Conservation (phyloP, 1,139 yeast species). For the Candida mesenterica region DNA sequence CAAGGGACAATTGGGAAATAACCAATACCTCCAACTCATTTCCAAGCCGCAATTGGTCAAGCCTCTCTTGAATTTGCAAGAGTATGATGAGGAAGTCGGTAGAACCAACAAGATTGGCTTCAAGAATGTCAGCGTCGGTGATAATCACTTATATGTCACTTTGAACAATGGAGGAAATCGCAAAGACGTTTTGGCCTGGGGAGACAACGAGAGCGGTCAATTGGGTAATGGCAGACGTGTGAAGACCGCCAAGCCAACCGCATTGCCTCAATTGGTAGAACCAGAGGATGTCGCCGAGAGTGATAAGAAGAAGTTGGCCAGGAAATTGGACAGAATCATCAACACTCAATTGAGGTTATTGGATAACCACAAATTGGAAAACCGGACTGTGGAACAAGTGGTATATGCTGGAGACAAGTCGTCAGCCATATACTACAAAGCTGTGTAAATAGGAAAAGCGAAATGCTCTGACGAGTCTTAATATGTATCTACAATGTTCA, state of each 20-base stretch:
- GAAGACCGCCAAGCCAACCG: slow-evolving; percentile 56
- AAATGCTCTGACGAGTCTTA: neutral
- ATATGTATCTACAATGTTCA: slow-evolving; percentile 8
- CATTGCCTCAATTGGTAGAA: slow-evolving; percentile 56
- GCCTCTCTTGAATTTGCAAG: slow-evolving; percentile 44
- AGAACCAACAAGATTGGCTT: slow-evolving; percentile 45
- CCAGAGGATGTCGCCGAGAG: slow-evolving; percentile 38
- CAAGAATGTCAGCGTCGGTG: slow-evolving; percentile 57
- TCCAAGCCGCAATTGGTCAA: slow-evolving; percentile 63
- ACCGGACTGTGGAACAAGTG: slow-evolving; percentile 46
- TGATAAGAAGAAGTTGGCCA: slow-evolving; percentile 23
- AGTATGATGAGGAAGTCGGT: slow-evolving; percentile 36
- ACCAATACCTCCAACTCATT: slow-evolving; percentile 71
- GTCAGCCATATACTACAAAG: slow-evolving; percentile 61
- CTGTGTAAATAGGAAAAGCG: slow-evolving; percentile 10
- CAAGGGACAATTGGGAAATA: slow-evolving; percentile 85
- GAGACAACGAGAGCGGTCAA: slow-evolving; percentile 80
- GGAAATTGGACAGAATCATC: slow-evolving; percentile 33
- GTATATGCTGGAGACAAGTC: slow-evolving; percentile 61
- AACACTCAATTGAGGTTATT: slow-evolving; percentile 47
- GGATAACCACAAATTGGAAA: slow-evolving; percentile 23
- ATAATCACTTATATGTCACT: slow-evolving; percentile 63
- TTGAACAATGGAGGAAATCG: slow-evolving; percentile 43
- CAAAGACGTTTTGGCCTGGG: slow-evolving; percentile 75
- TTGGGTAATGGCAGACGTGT: slow-evolving; percentile 76